A percentile compares a stretch with the other conserved stretches of the same genome.
These are phyloP conservation scores for Alternaria solani DNA, from an alignment of 2,329 filamentous ascomycete genomes.

Conservation along the genomic window DNA sequence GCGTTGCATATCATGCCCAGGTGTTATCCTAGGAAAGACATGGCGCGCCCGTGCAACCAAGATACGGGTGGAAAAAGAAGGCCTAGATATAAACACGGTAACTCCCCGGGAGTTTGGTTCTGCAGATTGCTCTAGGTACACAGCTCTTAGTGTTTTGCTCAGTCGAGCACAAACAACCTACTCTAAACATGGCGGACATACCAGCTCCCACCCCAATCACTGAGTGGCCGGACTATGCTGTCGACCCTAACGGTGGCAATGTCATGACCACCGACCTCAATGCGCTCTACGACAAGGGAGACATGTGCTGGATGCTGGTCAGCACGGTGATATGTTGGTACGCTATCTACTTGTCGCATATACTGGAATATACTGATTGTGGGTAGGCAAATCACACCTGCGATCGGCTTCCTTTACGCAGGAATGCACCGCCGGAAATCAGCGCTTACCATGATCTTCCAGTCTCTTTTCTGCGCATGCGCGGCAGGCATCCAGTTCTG, in stretches of 20 bases:
- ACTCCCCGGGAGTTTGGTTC: background rate
- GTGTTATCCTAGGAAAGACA: conserved; percentile 4
- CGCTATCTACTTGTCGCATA: background rate
- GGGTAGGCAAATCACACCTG: conserved; percentile 44
- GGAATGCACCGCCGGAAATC: conserved; percentile 45
- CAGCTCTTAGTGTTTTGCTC: background rate
- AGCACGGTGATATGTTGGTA: conserved; percentile 44
- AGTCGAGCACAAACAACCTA: background rate
- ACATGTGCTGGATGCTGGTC: conserved; percentile 55
- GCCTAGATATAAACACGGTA: conserved; percentile 1
- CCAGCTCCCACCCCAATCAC: conserved; percentile 43
- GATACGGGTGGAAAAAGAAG: conserved; percentile 17
- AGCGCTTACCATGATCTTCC: conserved; percentile 57
- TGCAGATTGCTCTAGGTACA: background rate
- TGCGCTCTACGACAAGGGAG: conserved; percentile 57
- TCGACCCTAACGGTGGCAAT: conserved; percentile 54
- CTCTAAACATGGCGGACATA: conserved; percentile 32
- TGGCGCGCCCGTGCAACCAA: conserved; percentile 3
- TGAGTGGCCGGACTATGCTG: conserved; percentile 56
- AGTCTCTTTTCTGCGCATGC: conserved; percentile 58
- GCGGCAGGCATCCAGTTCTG: conserved; percentile 59
- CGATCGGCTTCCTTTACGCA: conserved; percentile 47
- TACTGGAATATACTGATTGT: conserved; percentile 5
- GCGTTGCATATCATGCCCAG: conserved; percentile 9
- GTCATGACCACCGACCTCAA: conserved; percentile 57